These are phyloP conservation scores for Dillenia suffruticosa DNA, from an alignment of 164 flowering plant genomes.

Conservation along the genomic window DNA sequence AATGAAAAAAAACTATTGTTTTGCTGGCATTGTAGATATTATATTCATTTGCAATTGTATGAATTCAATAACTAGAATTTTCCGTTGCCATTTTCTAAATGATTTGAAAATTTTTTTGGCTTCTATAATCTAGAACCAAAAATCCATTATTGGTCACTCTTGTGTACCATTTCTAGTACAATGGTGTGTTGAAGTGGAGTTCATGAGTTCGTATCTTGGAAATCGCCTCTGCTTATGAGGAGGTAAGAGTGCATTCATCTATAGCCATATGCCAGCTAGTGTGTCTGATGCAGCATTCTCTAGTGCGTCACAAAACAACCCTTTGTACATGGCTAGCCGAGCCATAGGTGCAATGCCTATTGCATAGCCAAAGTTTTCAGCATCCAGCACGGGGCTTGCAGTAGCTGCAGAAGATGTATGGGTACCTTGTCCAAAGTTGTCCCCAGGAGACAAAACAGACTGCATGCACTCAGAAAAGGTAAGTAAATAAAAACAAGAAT, in stretches of 20 bases:
- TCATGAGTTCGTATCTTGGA: slow-evolving; percentile 27
- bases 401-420: slow-evolving; percentile 52
- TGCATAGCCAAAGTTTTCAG: slow-evolving; percentile 40
- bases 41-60: no score
- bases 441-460: slow-evolving; percentile 25
- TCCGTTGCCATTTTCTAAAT: no score
- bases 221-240: slow-evolving; percentile 21
- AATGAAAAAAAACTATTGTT: no score
- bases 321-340: slow-evolving; percentile 45
- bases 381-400: slow-evolving; percentile 29
- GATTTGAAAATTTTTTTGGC: no score
- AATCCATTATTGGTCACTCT: slow-evolving; percentile 23
- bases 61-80: no score
- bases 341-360: slow-evolving; percentile 48
- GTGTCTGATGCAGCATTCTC: slow-evolving; percentile 23
- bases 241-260: slow-evolving; percentile 42
- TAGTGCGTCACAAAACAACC: slow-evolving; percentile 6
- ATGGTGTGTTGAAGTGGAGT: slow-evolving; percentile 38
- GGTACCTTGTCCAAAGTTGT: slow-evolving; percentile 40
- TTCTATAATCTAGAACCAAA: no score
- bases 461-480: no score
- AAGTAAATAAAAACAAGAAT: no score
- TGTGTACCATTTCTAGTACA: slow-evolving; percentile 33
- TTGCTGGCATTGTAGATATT: no score
- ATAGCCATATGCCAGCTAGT: slow-evolving; percentile 55